Evolutionary conservation across 163 green algal species (phyloP), one percentile per base, ranked within the genome.

Genomic region (Scenedesmus sp.): DNA sequence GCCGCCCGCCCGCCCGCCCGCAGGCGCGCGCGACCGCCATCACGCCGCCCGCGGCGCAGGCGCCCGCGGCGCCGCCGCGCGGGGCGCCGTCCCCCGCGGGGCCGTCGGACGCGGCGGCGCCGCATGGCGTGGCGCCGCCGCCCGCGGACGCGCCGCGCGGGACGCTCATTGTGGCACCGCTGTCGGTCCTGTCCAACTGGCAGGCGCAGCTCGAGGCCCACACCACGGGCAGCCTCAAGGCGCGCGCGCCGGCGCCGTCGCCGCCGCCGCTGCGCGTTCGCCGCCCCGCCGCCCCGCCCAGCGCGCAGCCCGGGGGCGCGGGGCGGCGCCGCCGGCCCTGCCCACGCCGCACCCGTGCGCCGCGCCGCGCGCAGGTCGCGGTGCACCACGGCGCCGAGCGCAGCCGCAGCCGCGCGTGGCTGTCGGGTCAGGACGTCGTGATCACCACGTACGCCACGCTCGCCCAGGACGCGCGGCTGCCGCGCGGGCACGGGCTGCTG

Each of bases 131-230:
- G 18, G 39, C n/a, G 18, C 75, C 62, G 26, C 87, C 87, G 0
- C 42, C 28, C 9, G 63, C 81, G 3, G 64, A 39, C 53, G 87
- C 84, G 1, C 87, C 87, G 0, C 64, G 75, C 10, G 82, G 58
- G 58, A 94, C 89, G 48, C 81, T 94, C 24, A 83, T 94, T 28
- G 87, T 94, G 53, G 92, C 86, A 77, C 90, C 90, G 0, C 70
- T 94, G 45, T 87, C 67, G 0, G 90, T 94, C n/a, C 28, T 95
- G 54, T 84, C 67, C 60, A 91, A 91, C 77, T 95, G 90, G 90
- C 58, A 83, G 58, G 76, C 24, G 29, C 90, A 95, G 81, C 31
- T 95, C 5, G 75, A 86, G 47, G 90, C 94, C 70, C 90, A 95
- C 72, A 87, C 81, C 0, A 47, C 51, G 0, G 87, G 84, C 44